These are phyloP conservation scores for Parachaetomium inaequale DNA, from an alignment of 495 filamentous ascomycete species.

Conservation along the genomic window DNA sequence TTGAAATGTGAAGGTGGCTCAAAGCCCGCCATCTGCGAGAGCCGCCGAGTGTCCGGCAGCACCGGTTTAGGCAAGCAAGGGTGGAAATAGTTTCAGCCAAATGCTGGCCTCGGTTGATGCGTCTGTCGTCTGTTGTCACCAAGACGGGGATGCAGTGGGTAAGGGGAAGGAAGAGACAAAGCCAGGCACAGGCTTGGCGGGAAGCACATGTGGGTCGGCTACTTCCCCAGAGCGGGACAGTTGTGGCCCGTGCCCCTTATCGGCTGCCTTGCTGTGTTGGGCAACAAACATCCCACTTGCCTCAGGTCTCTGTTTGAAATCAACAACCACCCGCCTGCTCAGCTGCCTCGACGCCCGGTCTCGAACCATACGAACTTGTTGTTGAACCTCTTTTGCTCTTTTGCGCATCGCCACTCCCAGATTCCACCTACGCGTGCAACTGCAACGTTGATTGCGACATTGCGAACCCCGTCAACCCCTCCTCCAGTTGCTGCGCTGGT, in stretches of 20 bases:
- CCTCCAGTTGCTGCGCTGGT: not conserved
- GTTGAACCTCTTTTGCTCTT: not conserved
- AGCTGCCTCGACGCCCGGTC: not conserved
- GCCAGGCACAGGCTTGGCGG: not conserved
- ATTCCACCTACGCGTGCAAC: not conserved
- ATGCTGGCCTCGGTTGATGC: not conserved
- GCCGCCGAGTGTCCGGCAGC: not conserved
- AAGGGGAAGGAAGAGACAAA: not conserved
- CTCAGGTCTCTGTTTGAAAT: not conserved
- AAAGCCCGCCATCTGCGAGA: slow-evolving; percentile 5
- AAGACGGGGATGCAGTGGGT: not conserved
- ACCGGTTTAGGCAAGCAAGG: not conserved
- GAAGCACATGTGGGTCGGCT: not conserved
- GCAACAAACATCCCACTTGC: slow-evolving; percentile 18
- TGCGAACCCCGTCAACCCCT: not conserved
- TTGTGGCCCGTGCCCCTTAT: slow-evolving; percentile 21
- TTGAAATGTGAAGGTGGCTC: not conserved
- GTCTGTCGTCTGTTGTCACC: not conserved
- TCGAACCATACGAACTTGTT: not conserved
- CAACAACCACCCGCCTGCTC: not conserved
- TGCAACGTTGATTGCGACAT: not conserved
- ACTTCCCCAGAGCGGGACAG: no score
- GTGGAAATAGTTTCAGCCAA: not conserved
- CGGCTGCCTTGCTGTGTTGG: slow-evolving; percentile 1
- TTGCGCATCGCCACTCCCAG: not conserved